Evolutionary conservation across 345 rosid species (phyloP).

Genomic region (Citrus glauca): DNA sequence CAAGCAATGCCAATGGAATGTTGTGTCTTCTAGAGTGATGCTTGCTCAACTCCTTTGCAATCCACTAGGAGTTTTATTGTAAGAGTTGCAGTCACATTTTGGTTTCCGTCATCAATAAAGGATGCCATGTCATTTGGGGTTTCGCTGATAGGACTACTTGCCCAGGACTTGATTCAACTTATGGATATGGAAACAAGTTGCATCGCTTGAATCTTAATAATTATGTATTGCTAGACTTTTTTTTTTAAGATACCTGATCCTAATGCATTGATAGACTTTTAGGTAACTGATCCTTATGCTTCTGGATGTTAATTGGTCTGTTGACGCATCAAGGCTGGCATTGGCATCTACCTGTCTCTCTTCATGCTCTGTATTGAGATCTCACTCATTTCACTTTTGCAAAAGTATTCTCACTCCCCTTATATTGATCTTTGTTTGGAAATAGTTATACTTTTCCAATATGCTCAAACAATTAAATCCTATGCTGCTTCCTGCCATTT

Average conservation of each 20-base stretch:
- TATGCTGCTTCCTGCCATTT: neutral
- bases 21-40: neutral
- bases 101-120: neutral
- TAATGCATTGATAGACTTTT: neutral
- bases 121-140: too few relatives aligned
- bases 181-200: neutral
- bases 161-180: neutral
- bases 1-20: neutral
- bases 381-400: neutral
- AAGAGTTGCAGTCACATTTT: neutral
- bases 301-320: neutral
- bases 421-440: neutral
- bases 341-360: neutral
- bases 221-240: neutral
- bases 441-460: neutral
- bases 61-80: neutral
- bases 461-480: neutral
- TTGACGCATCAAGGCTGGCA: neutral
- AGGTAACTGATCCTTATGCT: neutral
- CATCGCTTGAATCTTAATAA: neutral
- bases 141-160: too few relatives aligned
- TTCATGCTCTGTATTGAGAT: neutral
- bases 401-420: neutral
- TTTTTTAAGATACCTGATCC: neutral
- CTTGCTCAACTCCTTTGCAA: neutral